phyloP scores from a whole-genome alignment of 257 asterid genomes.

The Striga asiatica region DNA sequence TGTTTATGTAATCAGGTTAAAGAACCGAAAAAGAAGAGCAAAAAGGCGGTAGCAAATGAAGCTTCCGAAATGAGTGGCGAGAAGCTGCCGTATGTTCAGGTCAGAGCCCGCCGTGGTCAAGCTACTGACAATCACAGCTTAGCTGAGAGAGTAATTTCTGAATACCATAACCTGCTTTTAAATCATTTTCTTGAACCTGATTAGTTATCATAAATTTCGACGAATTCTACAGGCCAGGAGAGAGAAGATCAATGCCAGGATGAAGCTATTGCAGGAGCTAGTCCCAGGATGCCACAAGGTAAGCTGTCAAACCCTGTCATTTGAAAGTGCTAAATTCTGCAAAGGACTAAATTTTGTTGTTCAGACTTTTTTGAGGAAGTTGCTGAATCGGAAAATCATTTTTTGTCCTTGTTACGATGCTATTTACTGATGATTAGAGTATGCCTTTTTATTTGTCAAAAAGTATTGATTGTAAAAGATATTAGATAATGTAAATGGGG shows the following conservation, averaged over 20 bases:
- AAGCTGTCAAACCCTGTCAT: conserved; percentile 35
- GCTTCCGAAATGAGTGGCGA: conserved; percentile 41
- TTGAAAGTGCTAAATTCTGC: not conserved
- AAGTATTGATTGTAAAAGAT: not conserved
- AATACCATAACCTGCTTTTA: conserved; percentile 13
- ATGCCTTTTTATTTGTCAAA: conserved; percentile 20
- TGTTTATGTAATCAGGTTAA: conserved; percentile 33
- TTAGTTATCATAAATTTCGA: conserved; percentile 13
- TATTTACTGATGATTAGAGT: conserved; percentile 7
- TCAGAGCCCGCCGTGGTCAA: conserved; percentile 97
- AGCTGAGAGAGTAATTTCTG: conserved; percentile 74
- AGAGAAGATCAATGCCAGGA: conserved; percentile 96
- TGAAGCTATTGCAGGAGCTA: conserved; percentile 95
- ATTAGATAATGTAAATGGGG: conserved; percentile 19
- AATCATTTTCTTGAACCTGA: conserved; percentile 15
- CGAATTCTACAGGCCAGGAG: conserved; percentile 73
- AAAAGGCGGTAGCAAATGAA: conserved; percentile 36
- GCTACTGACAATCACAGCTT: conserved; percentile 97
- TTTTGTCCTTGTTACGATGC: conserved; percentile 14
- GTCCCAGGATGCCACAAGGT: conserved; percentile 99
- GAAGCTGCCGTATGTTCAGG: conserved; percentile 85
- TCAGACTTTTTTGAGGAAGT: conserved; percentile 10
- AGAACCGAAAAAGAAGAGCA: conserved; percentile 52
- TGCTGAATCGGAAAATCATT: conserved; percentile 14
- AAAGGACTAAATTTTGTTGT: conserved; percentile 14